phyloP scores from a whole-genome alignment of 1,284 basidiomycete species.

The Peniophora sp. region DNA sequence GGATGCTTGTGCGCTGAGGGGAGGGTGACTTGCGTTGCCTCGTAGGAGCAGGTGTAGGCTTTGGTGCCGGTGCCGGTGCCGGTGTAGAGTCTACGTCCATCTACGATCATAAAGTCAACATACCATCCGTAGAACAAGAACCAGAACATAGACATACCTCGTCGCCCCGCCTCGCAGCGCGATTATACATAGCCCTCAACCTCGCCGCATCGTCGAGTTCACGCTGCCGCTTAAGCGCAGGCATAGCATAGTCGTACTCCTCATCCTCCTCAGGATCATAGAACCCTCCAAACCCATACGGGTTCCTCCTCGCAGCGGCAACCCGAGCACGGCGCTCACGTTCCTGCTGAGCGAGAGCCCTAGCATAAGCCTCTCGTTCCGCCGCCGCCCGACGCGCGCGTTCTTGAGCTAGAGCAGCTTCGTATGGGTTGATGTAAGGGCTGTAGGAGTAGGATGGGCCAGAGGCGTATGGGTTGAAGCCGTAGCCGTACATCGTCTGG shows the following conservation, averaged over 20 bases:
- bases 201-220: neutral
- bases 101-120: neutral
- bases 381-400: neutral
- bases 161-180: neutral
- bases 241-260: neutral
- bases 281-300: neutral
- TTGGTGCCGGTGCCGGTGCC: neutral
- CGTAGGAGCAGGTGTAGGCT: neutral
- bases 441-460: neutral
- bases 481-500: neutral
- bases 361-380: neutral
- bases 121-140: neutral
- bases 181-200: neutral
- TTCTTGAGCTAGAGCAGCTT: neutral
- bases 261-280: conserved; percentile 1
- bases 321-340: neutral
- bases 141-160: neutral
- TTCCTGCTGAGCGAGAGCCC: neutral
- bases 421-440: neutral
- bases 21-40: neutral
- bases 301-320: neutral
- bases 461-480: neutral
- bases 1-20: neutral
- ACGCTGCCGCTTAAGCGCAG: neutral
- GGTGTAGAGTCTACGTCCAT: neutral